Evolutionary conservation across 2,329 filamentous ascomycete species (phyloP).

Genomic region (Cladosporium cucumerinum): DNA sequence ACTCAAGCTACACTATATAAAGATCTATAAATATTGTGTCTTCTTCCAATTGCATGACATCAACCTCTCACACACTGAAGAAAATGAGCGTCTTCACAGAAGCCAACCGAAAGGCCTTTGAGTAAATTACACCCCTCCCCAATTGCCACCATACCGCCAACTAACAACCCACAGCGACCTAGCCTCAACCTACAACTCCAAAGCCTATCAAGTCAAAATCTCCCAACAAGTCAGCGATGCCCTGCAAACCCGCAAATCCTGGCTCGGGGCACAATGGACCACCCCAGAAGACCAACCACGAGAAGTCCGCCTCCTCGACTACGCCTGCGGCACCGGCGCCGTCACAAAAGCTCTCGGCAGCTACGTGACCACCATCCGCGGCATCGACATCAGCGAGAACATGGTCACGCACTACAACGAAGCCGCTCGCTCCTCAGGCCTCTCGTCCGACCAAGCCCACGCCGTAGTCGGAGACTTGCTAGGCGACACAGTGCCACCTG

Average conservation of each 20-base stretch:
- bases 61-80: not conserved
- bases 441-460: constrained; percentile 23
- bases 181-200: constrained; percentile 31
- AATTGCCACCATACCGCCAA: not conserved
- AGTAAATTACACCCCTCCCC: constrained; percentile 22
- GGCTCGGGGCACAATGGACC: constrained; percentile 31
- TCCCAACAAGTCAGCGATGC: constrained; percentile 30
- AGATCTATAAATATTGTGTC: not conserved
- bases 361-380: constrained; percentile 31
- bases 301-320: constrained; percentile 32
- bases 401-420: constrained; percentile 35
- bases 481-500: constrained; percentile 25
- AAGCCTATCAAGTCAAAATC: constrained; percentile 34
- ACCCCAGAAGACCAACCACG: constrained; percentile 13
- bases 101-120: constrained; percentile 34
- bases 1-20: not conserved
- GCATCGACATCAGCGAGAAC: constrained; percentile 32
- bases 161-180: constrained; percentile 26
- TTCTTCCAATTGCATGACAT: not conserved
- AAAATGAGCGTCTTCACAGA: constrained; percentile 36
- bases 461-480: constrained; percentile 39
- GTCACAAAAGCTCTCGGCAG: constrained; percentile 32
- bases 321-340: constrained; percentile 35
- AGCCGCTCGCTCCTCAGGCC: constrained; percentile 23
- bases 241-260: constrained; percentile 27